Evolutionary conservation across 78 protist genomes (phyloP).

Genomic region (Dictyostelium capitatum): DNA sequence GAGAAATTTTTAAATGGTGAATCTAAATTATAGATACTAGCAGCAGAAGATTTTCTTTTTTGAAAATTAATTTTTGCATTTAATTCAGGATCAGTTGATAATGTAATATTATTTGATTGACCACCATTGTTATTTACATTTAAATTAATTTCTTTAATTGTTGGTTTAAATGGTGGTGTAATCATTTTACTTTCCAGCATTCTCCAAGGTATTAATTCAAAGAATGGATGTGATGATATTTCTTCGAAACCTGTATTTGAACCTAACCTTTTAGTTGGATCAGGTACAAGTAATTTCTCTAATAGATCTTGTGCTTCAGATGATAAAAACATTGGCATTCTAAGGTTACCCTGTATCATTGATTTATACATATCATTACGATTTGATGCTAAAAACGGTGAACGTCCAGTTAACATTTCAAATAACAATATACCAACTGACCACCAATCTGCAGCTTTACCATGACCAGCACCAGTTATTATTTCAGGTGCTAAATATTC

Average conservation of each 20-base stretch:
- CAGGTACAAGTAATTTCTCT: constrained; percentile 56
- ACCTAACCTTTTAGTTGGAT: constrained; percentile 70
- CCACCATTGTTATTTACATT: neutral
- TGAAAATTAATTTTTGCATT: constrained; percentile 65
- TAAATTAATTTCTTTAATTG: constrained; percentile 12
- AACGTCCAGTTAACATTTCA: constrained; percentile 92
- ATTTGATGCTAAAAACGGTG: constrained; percentile 81
- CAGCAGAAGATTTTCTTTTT: constrained; percentile 41
- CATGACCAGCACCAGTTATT: constrained; percentile 87
- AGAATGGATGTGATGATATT: constrained; percentile 67
- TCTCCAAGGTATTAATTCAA: constrained; percentile 82
- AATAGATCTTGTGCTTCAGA: constrained; percentile 71
- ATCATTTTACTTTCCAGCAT: constrained; percentile 76
- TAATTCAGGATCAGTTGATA: constrained; percentile 41
- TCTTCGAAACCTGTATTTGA: constrained; percentile 54
- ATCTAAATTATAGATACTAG: constrained; percentile 9
- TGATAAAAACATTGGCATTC: constrained; percentile 78
- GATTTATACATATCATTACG: constrained; percentile 84
- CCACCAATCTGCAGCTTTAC: constrained; percentile 97
- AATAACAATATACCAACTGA: constrained; percentile 90
- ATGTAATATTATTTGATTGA: neutral
- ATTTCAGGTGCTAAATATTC: constrained; percentile 97
- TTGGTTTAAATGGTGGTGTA: constrained; percentile 88
- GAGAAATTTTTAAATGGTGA: constrained; percentile 56
- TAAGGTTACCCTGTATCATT: constrained; percentile 82